Conservation (phyloP, 306 rosid genomes). For the Crotalaria pallida region DNA sequence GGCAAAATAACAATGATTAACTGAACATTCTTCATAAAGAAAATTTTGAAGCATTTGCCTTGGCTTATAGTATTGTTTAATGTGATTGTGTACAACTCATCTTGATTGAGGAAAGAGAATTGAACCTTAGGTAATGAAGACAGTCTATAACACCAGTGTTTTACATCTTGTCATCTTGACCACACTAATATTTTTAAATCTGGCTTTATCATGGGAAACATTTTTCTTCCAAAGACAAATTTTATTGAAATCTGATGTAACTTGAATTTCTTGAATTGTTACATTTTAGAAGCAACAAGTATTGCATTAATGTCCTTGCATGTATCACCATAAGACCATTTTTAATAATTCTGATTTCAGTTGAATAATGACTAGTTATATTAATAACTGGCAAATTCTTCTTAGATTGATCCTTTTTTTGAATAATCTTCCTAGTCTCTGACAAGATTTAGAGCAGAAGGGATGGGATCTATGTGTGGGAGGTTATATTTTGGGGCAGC, state of each 20-base stretch:
- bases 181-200: background rate
- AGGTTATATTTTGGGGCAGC: conserved; percentile 70
- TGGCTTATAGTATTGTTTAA: background rate
- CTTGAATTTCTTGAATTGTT: background rate
- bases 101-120: too few relatives aligned
- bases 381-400: background rate
- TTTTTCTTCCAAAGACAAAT: background rate
- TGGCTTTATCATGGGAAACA: background rate
- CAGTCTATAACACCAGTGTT: background rate
- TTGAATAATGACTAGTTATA: background rate
- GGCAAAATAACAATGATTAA: background rate
- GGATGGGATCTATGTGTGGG: conserved; percentile 67
- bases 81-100: background rate
- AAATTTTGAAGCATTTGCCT: background rate
- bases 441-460: conserved; percentile 66
- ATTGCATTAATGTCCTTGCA: background rate
- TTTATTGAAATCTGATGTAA: background rate
- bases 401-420: conserved; percentile 6
- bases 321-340: background rate
- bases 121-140: too few relatives aligned
- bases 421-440: conserved; percentile 43
- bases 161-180: background rate
- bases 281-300: background rate
- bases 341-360: background rate
- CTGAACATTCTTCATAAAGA: background rate